These are phyloP conservation scores for Sporothrix phasma DNA, from an alignment of 2,329 filamentous ascomycete genomes.

Conservation along the genomic window DNA sequence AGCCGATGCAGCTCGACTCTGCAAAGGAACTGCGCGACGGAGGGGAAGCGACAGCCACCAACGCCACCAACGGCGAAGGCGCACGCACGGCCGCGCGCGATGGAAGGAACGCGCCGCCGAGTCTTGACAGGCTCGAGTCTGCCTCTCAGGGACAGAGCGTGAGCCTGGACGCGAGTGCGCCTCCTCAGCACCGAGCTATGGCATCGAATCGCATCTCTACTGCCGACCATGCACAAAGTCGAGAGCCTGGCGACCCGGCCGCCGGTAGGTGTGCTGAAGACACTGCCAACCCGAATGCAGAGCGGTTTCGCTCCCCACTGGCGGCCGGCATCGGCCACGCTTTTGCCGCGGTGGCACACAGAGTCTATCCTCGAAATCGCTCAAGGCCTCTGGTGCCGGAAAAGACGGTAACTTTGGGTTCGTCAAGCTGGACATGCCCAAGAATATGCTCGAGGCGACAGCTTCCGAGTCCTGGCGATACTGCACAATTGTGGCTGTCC, in stretches of 20 bases:
- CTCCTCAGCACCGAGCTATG: background rate
- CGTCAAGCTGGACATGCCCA: constrained; percentile 58
- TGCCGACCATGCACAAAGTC: background rate
- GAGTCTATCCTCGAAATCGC: background rate
- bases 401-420: constrained; percentile 50
- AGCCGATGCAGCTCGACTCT: background rate
- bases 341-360: background rate
- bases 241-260: too few relatives aligned
- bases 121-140: background rate
- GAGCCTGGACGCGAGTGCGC: background rate
- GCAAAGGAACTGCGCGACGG: background rate
- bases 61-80: background rate
- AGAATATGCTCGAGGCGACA: constrained; percentile 59
- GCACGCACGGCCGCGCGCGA: background rate
- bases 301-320: background rate
- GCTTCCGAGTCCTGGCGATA: constrained; percentile 59
- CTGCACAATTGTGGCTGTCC: constrained; percentile 62
- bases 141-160: background rate
- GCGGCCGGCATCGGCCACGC: background rate
- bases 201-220: background rate
- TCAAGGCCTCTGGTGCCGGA: background rate
- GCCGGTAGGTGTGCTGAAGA: background rate
- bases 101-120: background rate
- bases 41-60: background rate
- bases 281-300: background rate